These are phyloP conservation scores for Neofusicoccum sp. DNA, from an alignment of 2,329 filamentous ascomycete species.

Conservation along the genomic window DNA sequence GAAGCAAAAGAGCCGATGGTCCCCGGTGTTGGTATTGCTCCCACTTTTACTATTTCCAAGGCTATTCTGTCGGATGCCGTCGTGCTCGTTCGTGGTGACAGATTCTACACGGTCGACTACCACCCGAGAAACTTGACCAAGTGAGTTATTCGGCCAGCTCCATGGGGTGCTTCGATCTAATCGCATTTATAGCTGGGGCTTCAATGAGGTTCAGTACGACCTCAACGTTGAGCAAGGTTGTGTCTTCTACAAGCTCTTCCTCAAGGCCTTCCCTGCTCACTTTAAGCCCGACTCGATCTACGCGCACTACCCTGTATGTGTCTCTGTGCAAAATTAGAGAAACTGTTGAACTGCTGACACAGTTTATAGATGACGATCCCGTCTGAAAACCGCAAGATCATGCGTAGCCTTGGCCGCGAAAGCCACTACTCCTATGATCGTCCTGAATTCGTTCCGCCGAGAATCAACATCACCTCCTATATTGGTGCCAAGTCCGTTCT, in stretches of 20 bases:
- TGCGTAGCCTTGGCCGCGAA: constrained; percentile 64
- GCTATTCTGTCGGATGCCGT: constrained; percentile 77
- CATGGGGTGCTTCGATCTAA: neutral
- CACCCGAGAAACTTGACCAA: constrained; percentile 70
- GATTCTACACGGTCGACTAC: constrained; percentile 74
- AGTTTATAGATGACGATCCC: constrained; percentile 59
- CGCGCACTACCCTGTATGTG: constrained; percentile 65
- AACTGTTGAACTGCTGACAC: neutral
- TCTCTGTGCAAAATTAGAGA: neutral
- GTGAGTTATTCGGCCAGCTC: constrained; percentile 8
- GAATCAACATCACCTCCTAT: constrained; percentile 61
- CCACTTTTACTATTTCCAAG: constrained; percentile 74
- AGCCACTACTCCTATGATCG: constrained; percentile 68
- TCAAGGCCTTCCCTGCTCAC: constrained; percentile 74
- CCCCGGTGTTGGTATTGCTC: constrained; percentile 69
- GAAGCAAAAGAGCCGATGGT: constrained; percentile 71
- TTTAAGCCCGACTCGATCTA: constrained; percentile 78
- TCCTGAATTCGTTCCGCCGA: constrained; percentile 54
- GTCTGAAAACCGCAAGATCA: constrained; percentile 68
- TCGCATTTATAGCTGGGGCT: constrained; percentile 62
- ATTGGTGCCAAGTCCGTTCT: constrained; percentile 62
- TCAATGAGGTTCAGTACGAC: constrained; percentile 72
- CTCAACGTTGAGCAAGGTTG: constrained; percentile 73
- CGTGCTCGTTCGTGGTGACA: constrained; percentile 71
- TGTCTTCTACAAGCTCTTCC: constrained; percentile 78